Conservation (phyloP, 1,284 basidiomycete genomes). For the Puccinia brachypodii region DNA sequence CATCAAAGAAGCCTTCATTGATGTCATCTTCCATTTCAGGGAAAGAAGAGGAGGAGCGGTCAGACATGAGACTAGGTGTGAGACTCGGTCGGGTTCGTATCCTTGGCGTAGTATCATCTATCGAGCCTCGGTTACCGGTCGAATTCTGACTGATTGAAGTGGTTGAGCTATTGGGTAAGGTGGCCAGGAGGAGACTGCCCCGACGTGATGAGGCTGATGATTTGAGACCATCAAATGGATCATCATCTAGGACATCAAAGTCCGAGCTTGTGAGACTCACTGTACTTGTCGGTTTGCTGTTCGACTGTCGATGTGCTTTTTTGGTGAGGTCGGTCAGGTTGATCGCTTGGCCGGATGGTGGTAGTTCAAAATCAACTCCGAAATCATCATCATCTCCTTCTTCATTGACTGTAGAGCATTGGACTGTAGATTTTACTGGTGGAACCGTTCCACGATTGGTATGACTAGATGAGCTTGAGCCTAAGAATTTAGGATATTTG, state of each 20-base stretch:
- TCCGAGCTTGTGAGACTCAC: constrained; percentile 16
- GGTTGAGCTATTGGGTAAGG: background rate
- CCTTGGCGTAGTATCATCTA: constrained; percentile 23
- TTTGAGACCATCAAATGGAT: constrained; percentile 6
- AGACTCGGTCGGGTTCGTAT: constrained; percentile 40
- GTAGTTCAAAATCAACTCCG: constrained; percentile 37
- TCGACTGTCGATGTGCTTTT: background rate
- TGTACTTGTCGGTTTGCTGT: constrained; percentile 11
- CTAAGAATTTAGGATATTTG: background rate
- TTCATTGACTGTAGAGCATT: constrained; percentile 16
- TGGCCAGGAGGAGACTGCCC: background rate
- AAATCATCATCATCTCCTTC: constrained; percentile 32
- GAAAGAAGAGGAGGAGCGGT: constrained; percentile 44
- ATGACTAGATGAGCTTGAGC: background rate
- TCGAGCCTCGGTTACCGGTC: background rate
- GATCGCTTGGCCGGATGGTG: constrained; percentile 27
- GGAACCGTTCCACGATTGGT: background rate
- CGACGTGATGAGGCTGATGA: constrained; percentile 27
- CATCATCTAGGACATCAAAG: constrained; percentile 1
- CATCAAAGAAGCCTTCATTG: constrained; percentile 47
- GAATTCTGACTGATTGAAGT: constrained; percentile 9
- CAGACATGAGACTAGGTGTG: constrained; percentile 46
- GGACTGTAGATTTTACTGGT: background rate
- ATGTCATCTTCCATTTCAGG: constrained; percentile 39
- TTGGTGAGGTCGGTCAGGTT: background rate